Conservation (phyloP, 2,329 filamentous ascomycete genomes). For the Exophiala calicioides region DNA sequence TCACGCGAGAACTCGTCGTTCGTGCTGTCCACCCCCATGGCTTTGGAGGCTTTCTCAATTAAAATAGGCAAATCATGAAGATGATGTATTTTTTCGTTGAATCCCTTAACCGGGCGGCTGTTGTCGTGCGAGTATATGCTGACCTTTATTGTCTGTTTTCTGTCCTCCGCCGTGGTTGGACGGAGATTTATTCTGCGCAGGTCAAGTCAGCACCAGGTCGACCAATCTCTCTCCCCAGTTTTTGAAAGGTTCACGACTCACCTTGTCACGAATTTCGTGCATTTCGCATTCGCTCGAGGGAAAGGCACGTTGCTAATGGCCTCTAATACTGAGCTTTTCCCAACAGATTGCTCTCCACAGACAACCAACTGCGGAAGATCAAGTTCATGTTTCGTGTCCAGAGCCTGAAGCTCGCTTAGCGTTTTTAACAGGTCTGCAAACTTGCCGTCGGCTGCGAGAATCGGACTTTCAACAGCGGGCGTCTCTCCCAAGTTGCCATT, state of each 20-base stretch:
- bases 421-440: no score
- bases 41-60: constrained; percentile 31
- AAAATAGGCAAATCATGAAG: constrained; percentile 25
- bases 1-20: constrained; percentile 37
- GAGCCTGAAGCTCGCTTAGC: constrained; percentile 36
- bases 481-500: no score
- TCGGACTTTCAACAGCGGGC: no score
- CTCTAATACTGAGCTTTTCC: constrained; percentile 63
- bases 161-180: no score
- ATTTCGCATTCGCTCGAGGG: constrained; percentile 61
- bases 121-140: no score
- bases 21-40: constrained; percentile 2
- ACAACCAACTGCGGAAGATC: constrained; percentile 64
- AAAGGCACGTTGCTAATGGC: constrained; percentile 64
- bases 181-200: no score
- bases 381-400: constrained; percentile 44
- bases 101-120: no score
- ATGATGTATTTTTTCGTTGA: constrained; percentile 4
- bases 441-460: no score
- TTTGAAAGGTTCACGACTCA: constrained; percentile 47
- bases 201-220: constrained; percentile 4
- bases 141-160: no score
- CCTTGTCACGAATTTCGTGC: constrained; percentile 63
- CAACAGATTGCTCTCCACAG: constrained; percentile 64
- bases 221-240: background rate